Conservation (phyloP, 73 alveolate genomes). For the Paraurostyla sp. region DNA sequence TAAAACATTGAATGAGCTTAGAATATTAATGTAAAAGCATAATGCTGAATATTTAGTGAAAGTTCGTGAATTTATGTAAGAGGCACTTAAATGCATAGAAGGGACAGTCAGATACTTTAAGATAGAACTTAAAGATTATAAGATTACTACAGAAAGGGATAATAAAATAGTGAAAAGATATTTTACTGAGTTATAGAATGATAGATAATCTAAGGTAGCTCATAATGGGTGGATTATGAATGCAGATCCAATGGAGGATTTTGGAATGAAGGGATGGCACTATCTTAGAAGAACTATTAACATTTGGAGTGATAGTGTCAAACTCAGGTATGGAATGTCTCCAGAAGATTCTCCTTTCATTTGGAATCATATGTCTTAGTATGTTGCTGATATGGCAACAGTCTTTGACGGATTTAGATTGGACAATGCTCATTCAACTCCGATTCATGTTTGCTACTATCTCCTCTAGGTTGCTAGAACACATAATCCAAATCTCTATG, state of each 20-base stretch:
- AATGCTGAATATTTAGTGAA: slow-evolving; percentile 73
- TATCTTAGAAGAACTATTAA: slow-evolving; percentile 93
- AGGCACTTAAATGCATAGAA: slow-evolving; percentile 75
- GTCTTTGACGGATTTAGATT: slow-evolving; percentile 96
- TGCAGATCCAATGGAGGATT: slow-evolving; percentile 89
- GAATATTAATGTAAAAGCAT: slow-evolving; percentile 44
- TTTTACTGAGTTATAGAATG: slow-evolving; percentile 80
- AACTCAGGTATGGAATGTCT: slow-evolving; percentile 91
- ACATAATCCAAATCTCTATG: slow-evolving; percentile 89
- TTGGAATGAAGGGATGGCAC: slow-evolving; percentile 92
- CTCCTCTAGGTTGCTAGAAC: slow-evolving; percentile 92
- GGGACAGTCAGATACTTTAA: slow-evolving; percentile 83
- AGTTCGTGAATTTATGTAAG: slow-evolving; percentile 65
- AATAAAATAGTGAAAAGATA: slow-evolving; percentile 74
- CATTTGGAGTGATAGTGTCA: slow-evolving; percentile 97
- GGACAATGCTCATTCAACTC: slow-evolving; percentile 98
- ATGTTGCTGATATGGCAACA: slow-evolving; percentile 92
- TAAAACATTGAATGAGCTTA: slow-evolving; percentile 51
- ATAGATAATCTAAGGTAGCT: slow-evolving; percentile 74
- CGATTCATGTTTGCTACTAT: slow-evolving; percentile 91
- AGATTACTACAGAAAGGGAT: slow-evolving; percentile 58
- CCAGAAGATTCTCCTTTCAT: slow-evolving; percentile 90
- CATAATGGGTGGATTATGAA: slow-evolving; percentile 91
- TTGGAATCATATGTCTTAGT: slow-evolving; percentile 94
- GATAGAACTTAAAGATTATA: slow-evolving; percentile 54